Evolutionary conservation across 1,284 basidiomycete genomes (phyloP), one percentile per base, ranked within the genome.

Genomic region (Pseudozyma hubeiensis): DNA sequence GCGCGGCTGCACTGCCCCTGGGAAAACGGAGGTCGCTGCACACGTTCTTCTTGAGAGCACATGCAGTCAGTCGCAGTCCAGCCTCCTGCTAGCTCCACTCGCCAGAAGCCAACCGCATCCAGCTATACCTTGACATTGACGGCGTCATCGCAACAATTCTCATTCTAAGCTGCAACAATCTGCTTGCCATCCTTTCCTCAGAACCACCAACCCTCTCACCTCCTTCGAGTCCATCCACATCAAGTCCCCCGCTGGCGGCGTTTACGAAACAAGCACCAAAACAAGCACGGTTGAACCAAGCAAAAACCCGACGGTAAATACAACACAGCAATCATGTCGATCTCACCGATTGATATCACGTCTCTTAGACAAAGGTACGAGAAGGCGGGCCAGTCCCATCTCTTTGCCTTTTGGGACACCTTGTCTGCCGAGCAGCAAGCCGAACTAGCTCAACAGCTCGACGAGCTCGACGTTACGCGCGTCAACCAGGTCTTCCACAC

Each of bases 401-500:
- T 98, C 81, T 89, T 98, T 85, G 87, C 90, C 39, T 97, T 95
- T 88, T 97, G 91, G 91, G 87, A 90, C 68, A 86, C 88, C 54
- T 90, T 98, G 66, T 86, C 89, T 47, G 85, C 89, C 7, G 61
- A 87, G 7, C 90, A 96, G 81, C 92, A 91, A 80, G 83, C 85
- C 8, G 79, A 88, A 13, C 88, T 99, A 49, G 85, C 89, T 57
- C 81, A 86, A 43, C 96, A 98, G 86, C 91, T 98, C 79, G 87
- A 89, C 44, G 86, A 87, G 11, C 91, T 99, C 83, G 91, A 99
- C 84, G 91, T 97, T 70, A 88, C 91, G 68, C 92, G 94, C 77
- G 93, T 99, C 70, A 98, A 98, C 87, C 89, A 89, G 73, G 90
- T 97, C 77, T 96, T 90, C 88, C 82, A 88, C 56, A 91, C 90